Conservation (phyloP, 495 filamentous ascomycete genomes). For the Penicillium coprophilum region DNA sequence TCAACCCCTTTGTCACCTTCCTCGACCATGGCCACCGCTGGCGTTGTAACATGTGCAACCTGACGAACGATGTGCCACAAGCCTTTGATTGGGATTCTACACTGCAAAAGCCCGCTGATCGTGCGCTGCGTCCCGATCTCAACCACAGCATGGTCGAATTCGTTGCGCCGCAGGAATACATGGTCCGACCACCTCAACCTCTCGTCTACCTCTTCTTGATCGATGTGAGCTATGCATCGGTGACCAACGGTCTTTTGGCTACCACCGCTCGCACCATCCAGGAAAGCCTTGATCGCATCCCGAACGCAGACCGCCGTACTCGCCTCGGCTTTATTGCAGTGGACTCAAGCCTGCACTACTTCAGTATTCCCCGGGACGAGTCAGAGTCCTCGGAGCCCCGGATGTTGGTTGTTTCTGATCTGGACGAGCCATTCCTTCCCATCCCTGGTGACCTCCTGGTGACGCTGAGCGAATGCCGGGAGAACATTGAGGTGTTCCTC, state of each 20-base stretch:
- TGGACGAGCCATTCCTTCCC: conserved; percentile 96
- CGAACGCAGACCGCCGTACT: conserved; percentile 91
- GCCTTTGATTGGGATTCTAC: conserved; percentile 97
- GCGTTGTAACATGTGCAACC: conserved; percentile 99
- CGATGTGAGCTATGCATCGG: conserved; percentile 90
- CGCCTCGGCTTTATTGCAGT: conserved; percentile 93
- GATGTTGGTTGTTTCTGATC: conserved; percentile 93
- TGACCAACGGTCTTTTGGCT: conserved; percentile 89
- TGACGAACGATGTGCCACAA: conserved; percentile 97
- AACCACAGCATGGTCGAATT: conserved; percentile 96
- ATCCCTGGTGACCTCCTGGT: conserved; percentile 92
- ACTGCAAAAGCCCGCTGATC: conserved; percentile 82
- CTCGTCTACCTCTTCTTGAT: conserved; percentile 98
- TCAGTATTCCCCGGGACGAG: conserved; percentile 84
- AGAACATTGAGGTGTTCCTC: conserved; percentile 88
- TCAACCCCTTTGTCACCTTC: conserved; percentile 96
- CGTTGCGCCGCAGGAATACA: conserved; percentile 97
- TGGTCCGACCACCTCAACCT: conserved; percentile 96
- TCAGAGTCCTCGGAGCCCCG: conserved; percentile 77
- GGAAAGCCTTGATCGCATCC: conserved; percentile 94
- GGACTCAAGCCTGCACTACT: conserved; percentile 93
- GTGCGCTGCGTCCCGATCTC: conserved; percentile 85
- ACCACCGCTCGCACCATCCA: conserved; percentile 91
- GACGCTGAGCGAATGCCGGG: conserved; percentile 81
- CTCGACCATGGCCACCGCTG: conserved; percentile 95